Conservation (phyloP, 2,329 filamentous ascomycete species). For the Penicillium sp. region DNA sequence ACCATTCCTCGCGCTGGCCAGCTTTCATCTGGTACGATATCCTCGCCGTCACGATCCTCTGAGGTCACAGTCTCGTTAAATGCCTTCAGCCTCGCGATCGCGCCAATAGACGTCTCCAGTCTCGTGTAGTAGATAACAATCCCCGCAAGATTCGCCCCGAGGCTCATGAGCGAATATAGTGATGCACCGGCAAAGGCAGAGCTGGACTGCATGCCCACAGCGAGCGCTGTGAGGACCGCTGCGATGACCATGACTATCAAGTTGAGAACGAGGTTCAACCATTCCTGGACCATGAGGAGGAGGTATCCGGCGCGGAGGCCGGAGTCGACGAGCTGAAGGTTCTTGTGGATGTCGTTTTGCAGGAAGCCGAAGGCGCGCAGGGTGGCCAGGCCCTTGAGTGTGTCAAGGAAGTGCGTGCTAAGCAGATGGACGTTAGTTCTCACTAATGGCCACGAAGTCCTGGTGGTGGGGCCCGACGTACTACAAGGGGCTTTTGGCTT, state of each 20-base stretch:
- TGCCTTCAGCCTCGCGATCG: constrained; percentile 10
- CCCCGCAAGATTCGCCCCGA: constrained; percentile 14
- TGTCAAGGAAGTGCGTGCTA: constrained; percentile 6
- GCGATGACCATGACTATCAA: constrained; percentile 36
- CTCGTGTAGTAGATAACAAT: constrained; percentile 19
- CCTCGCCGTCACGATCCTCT: too few species aligned
- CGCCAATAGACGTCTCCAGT: constrained; percentile 19
- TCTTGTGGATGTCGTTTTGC: too few species aligned
- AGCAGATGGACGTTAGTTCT: too few species aligned
- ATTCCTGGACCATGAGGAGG: constrained; percentile 38
- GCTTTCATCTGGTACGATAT: too few species aligned
- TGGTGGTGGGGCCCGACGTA: too few species aligned
- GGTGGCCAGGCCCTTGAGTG: not conserved
- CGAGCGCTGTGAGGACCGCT: constrained; percentile 40
- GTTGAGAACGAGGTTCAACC: constrained; percentile 47
- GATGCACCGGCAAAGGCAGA: constrained; percentile 23
- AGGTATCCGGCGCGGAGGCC: constrained; percentile 44
- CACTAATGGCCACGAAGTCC: too few species aligned
- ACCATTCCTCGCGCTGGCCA: constrained; percentile 9
- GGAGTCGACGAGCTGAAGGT: constrained; percentile 30
- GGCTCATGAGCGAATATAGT: constrained; percentile 16
- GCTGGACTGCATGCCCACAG: constrained; percentile 35
- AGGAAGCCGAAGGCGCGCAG: not conserved
- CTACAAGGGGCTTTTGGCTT: constrained; percentile 10
- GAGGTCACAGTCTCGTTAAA: not conserved